Conservation (phyloP, 202 grass and related monocot species). For the Alloteropsis angusta region DNA sequence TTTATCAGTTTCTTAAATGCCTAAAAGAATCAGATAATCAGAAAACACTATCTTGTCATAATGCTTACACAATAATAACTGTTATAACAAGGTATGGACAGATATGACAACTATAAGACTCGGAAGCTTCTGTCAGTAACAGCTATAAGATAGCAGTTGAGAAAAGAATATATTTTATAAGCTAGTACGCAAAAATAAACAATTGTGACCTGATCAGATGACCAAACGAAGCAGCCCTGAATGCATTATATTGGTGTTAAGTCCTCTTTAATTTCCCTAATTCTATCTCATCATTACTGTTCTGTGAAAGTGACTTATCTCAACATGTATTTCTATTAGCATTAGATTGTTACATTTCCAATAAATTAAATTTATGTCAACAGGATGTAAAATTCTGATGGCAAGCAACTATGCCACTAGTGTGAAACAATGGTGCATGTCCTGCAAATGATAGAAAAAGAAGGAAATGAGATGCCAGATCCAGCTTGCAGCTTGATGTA, state of each 20-base stretch:
- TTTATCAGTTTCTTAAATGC: conserved; percentile 35
- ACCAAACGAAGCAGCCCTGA: neutral
- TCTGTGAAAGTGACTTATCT: neutral
- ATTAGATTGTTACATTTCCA: conserved; percentile 1
- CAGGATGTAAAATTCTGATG: conserved; percentile 5
- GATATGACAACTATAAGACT: neutral
- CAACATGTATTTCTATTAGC: neutral
- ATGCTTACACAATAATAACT: neutral
- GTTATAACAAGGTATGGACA: conserved; percentile 4
- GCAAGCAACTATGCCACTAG: neutral
- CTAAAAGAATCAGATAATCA: conserved; percentile 22
- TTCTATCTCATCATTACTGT: neutral
- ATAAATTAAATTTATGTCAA: conserved; percentile 5
- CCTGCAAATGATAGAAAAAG: conserved; percentile 15
- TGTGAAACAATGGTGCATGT: conserved; percentile 17
- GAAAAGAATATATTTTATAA: neutral
- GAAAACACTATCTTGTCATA: neutral
- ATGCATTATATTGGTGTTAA: neutral
- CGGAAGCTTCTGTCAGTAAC: neutral
- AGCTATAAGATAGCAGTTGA: neutral
- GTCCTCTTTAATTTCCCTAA: neutral
- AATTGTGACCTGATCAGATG: conserved; percentile 3
- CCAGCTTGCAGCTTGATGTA: neutral
- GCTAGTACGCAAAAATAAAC: neutral
- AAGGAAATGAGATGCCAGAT: conserved; percentile 4